Evolutionary conservation across 1,139 yeast species (phyloP).

Genomic region (Geotrichum citri-aurantii): DNA sequence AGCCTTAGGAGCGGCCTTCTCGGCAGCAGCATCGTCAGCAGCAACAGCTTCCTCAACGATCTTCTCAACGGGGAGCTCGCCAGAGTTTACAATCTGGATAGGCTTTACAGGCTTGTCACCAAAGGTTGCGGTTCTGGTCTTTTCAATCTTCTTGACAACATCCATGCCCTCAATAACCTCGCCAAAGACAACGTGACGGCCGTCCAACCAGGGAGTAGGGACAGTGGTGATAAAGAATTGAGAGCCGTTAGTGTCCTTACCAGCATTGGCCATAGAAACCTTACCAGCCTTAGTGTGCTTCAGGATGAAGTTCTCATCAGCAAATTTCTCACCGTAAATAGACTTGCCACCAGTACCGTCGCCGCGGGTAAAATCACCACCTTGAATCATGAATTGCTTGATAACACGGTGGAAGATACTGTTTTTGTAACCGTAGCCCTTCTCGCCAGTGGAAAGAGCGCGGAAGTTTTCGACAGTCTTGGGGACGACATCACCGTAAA

Average conservation of each 20-base stretch:
- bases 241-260: conserved; percentile 93
- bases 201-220: conserved; percentile 85
- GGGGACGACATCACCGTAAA: conserved; percentile 87
- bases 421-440: conserved; percentile 76
- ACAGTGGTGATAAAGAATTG: conserved; percentile 95
- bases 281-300: conserved; percentile 69
- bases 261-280: conserved; percentile 94
- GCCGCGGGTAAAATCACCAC: conserved; percentile 92
- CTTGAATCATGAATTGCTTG: conserved; percentile 92
- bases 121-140: conserved; percentile 58
- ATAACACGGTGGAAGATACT: conserved; percentile 92
- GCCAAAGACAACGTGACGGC: conserved; percentile 93
- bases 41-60: conserved; percentile 9
- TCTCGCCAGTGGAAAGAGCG: conserved; percentile 72
- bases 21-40: conserved; percentile 13
- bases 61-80: conserved; percentile 48
- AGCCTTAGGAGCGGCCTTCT: conserved; percentile 14
- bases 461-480: conserved; percentile 78
- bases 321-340: conserved; percentile 82
- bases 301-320: conserved; percentile 81
- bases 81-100: conserved; percentile 68
- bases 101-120: conserved; percentile 68
- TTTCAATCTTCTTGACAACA: conserved; percentile 70
- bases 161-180: conserved; percentile 87
- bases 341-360: conserved; percentile 96